Evolutionary conservation across 2,329 filamentous ascomycete species (phyloP), one percentile per base, ranked within the genome.

Genomic region (Apiospora hydei): DNA sequence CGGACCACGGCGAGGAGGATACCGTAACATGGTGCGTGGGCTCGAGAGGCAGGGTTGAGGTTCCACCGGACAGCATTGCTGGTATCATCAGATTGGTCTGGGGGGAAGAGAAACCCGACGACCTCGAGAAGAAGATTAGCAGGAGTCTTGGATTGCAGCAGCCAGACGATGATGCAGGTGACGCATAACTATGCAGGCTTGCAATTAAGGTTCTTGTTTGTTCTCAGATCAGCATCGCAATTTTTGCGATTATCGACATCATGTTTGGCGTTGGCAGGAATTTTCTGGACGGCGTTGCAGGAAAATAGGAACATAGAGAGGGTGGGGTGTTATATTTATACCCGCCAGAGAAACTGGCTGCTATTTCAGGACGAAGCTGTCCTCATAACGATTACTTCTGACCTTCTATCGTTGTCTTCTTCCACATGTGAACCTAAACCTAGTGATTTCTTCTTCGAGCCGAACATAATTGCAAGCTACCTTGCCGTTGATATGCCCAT

Each of bases 1-100:
- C 85, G 16, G 72, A 80, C 78, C 80, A 75, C 82, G 90, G 90
- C 0, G 94, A 93, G 38, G 94, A 97, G 49, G 91, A 96, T 74
- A 87, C 89, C 2, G 87, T 94, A 10, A 95, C 94, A 67, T 99
- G 94, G 88, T 89, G 93, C 71, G 89, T 98, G 18, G 96, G 96
- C 0, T 92, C 94, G 7, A 88, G 96, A 30, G 96, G 93, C 7
- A 96, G 93, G 82, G 87, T 95, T 10, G 96, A 98, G 82, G 89
- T 98, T 47, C 94, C 93, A 0, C 86, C 91, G n/a, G 88, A 90
- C 69, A 94, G 93, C 0, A 92, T 96, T 16, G 89, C 91, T 24
- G 91, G 90, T 0, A 82, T 98, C 74, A 90, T 95, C 4, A 83
- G 89, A 79, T 82, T 87, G 70, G 85, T 92, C 0, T 92, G 90